A percentile compares a stretch with the other conserved stretches of the same genome.
Evolutionary conservation across 495 filamentous ascomycete species (phyloP).

Genomic region (Glarea lozoyensis): DNA sequence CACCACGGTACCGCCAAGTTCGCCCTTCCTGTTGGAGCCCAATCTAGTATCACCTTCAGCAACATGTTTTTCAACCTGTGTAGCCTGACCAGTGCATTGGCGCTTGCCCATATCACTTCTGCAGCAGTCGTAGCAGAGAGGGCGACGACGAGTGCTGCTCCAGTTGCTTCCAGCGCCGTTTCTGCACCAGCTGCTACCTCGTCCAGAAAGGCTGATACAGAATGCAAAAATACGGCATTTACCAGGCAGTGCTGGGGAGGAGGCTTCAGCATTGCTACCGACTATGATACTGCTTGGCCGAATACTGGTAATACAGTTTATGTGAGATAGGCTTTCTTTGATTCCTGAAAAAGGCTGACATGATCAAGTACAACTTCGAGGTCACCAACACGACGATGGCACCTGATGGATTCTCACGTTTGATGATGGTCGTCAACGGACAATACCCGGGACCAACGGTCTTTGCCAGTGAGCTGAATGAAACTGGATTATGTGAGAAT

Average conservation of each 20-base stretch:
- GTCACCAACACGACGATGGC: conserved; percentile 31
- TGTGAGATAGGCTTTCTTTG: conserved; percentile 13
- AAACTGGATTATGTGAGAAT: background rate
- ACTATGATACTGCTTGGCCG: conserved; percentile 44
- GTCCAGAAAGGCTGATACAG: conserved; percentile 3
- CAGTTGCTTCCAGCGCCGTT: background rate
- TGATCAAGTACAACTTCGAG: conserved; percentile 27
- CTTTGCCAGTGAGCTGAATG: conserved; percentile 14
- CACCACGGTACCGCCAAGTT: too few species aligned
- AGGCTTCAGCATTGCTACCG: conserved; percentile 9
- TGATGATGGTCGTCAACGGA: conserved; percentile 32
- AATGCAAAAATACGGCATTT: conserved; percentile 26
- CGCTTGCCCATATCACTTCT: too few species aligned
- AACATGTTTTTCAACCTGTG: too few species aligned
- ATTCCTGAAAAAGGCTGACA: background rate
- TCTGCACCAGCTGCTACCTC: background rate
- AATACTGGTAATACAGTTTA: conserved; percentile 30
- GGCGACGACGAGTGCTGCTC: background rate
- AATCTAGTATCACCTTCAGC: too few species aligned
- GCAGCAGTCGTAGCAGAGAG: too few species aligned
- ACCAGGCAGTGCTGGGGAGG: conserved; percentile 28
- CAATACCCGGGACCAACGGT: conserved; percentile 32
- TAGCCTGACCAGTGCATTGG: too few species aligned
- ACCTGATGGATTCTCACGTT: conserved; percentile 36
- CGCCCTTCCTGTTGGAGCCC: too few species aligned